Percentiles rank a stretch among this genome's conserved stretches.
These are phyloP conservation scores for Fusarium sp. DNA, from an alignment of 2,329 filamentous ascomycete species.

Conservation along the genomic window DNA sequence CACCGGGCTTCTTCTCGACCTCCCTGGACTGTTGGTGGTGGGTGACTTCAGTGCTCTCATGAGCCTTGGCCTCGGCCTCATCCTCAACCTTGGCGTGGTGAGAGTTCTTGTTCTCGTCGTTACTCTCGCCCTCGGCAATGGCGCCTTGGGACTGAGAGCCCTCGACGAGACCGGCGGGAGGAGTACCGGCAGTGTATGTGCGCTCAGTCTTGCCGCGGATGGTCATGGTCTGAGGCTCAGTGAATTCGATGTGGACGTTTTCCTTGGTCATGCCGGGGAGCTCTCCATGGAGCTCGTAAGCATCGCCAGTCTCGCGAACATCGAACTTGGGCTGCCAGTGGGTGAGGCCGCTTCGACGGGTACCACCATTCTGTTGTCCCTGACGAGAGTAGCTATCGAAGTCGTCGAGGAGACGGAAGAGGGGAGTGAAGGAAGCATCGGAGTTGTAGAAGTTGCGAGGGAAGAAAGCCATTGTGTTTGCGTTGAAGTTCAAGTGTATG, in stretches of 20 bases:
- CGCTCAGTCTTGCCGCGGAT: constrained; percentile 77
- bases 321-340: constrained; percentile 83
- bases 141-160: constrained; percentile 48
- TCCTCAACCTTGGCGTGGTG: constrained; percentile 75
- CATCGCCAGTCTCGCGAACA: constrained; percentile 72
- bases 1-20: constrained; percentile 46
- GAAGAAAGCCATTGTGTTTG: constrained; percentile 68
- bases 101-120: constrained; percentile 51
- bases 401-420: constrained; percentile 72
- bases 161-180: constrained; percentile 58
- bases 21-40: constrained; percentile 41
- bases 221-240: constrained; percentile 76
- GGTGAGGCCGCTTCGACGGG: constrained; percentile 48
- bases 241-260: constrained; percentile 81
- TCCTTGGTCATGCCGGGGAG: constrained; percentile 80
- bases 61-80: constrained; percentile 46
- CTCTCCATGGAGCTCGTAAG: constrained; percentile 83
- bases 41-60: constrained; percentile 37
- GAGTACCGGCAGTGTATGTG: constrained; percentile 65
- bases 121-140: constrained; percentile 55
- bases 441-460: constrained; percentile 60
- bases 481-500: constrained; percentile 28
- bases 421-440: constrained; percentile 64
- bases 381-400: constrained; percentile 66
- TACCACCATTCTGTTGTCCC: constrained; percentile 29